Base-by-base conservation (phyloP, 208 protist genomes). In the Crithidia mellificae region DNA sequence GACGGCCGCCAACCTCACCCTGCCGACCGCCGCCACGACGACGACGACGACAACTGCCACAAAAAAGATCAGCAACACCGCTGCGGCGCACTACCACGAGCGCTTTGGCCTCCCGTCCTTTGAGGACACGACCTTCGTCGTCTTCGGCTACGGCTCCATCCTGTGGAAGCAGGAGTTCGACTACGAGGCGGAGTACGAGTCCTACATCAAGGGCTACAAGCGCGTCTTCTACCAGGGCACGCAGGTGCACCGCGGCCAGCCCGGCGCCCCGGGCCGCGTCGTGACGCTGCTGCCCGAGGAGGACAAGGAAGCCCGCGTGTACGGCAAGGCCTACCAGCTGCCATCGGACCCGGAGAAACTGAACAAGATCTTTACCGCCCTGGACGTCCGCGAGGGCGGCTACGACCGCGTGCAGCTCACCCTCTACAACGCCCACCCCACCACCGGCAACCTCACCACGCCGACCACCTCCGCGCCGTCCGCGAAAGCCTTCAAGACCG, bases 111-210 rank as follows among this genome's bases (percentile, higher is more conserved):
- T 88, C 34, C 76, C 80, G 5, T 66, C 83, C 24, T 78, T 80
- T 46, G 84, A 85, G 22, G 62, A 87, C 24, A 59, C 63, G 38
- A 71, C 69, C 54, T 82, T 91, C 57, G 63, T 95, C 47, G 56
- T 95, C 63, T 95, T 92, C 43, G 90, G 90, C 15, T 95, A 95
- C 50, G 90, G 90, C 47, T 91, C 83, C 49, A 87, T 95, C 56
- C 24, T 93, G 49, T 95, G 87, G 86, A 95, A 95, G 75, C 83
- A 92, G 67, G 80, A 90, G 68, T 95, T 95, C 65, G 81, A 87
- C 24, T 93, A 82, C 69, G 78, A 72, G 7, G 71, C 64, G 47
- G 63, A 66, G 55, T 88, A 91, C 72, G 78, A 86, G 32, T 58
- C 72, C 8, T 93, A 81, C 78, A 82, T 92, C 65, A 84, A 78